phyloP scores from a whole-genome alignment of 306 rosid species.

The Comarum palustre region DNA sequence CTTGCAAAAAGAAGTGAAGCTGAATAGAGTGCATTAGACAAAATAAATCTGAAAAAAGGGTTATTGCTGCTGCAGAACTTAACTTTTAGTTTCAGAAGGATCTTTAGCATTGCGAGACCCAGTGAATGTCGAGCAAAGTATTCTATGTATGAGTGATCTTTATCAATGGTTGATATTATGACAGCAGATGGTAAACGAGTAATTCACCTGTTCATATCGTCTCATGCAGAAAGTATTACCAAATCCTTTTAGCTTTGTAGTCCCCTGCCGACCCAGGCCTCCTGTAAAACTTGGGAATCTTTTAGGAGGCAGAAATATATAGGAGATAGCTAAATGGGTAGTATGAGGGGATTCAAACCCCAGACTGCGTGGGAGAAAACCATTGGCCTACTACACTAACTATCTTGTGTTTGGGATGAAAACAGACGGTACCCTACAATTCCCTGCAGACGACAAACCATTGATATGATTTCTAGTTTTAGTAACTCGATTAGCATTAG shows the following conservation, averaged over 20 bases:
- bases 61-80: background rate
- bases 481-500: background rate
- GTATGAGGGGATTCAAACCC: background rate
- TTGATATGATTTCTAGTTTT: background rate
- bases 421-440: background rate
- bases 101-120: background rate
- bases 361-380: background rate
- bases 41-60: background rate
- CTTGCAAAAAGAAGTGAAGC: background rate
- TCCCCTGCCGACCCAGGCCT: background rate
- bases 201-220: background rate
- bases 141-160: background rate
- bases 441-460: background rate
- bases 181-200: background rate
- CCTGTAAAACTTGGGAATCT: background rate
- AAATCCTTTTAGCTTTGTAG: background rate
- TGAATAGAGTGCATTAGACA: background rate
- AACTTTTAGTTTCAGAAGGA: background rate
- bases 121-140: background rate
- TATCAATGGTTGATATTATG: background rate
- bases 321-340: background rate
- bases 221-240: background rate
- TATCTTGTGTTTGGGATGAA: background rate
- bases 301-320: background rate
- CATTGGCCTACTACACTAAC: background rate